These are phyloP conservation scores for Saccharomycopsis sp. DNA, from an alignment of 805 yeast species.

Conservation along the genomic window DNA sequence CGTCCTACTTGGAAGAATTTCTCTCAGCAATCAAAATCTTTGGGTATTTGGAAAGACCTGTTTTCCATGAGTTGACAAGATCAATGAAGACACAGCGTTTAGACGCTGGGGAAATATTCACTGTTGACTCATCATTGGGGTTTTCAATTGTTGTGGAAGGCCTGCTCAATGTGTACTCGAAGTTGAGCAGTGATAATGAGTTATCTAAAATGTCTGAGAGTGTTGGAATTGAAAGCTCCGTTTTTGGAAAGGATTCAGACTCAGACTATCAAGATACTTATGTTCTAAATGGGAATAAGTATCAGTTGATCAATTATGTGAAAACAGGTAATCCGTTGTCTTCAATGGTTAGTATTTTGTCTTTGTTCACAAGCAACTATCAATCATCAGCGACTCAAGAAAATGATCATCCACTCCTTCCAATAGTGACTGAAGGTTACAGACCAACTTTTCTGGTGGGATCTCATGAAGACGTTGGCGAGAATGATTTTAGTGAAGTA, in stretches of 20 bases:
- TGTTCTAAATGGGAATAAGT: conserved; percentile 47
- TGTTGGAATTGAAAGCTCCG: conserved; percentile 15
- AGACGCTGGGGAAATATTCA: conserved; percentile 65
- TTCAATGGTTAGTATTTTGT: conserved; percentile 70
- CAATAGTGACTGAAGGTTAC: too few relatives aligned
- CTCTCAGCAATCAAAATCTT: conserved; percentile 85
- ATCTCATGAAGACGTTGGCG: too few relatives aligned
- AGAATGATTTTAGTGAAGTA: too few relatives aligned
- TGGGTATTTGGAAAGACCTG: conserved; percentile 85
- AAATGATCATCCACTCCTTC: too few relatives aligned
- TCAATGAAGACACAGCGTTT: conserved; percentile 84
- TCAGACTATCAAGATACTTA: conserved; percentile 31
- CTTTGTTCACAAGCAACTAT: conserved; percentile 50
- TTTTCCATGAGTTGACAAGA: conserved; percentile 86
- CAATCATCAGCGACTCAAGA: neutral
- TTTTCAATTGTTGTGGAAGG: conserved; percentile 94
- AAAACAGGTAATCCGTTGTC: conserved; percentile 81
- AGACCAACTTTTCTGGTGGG: too few relatives aligned
- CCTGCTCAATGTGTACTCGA: conserved; percentile 65
- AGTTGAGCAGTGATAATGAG: conserved; percentile 26
- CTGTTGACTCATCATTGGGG: conserved; percentile 68
- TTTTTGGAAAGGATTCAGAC: conserved; percentile 23
- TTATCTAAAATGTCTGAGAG: conserved; percentile 4
- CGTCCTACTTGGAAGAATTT: conserved; percentile 81
- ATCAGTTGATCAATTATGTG: conserved; percentile 70